Percentiles rank a stretch among this genome's conserved stretches.
Conservation (phyloP, 2,329 filamentous ascomycete genomes). For the Microcyclosporella mali region DNA sequence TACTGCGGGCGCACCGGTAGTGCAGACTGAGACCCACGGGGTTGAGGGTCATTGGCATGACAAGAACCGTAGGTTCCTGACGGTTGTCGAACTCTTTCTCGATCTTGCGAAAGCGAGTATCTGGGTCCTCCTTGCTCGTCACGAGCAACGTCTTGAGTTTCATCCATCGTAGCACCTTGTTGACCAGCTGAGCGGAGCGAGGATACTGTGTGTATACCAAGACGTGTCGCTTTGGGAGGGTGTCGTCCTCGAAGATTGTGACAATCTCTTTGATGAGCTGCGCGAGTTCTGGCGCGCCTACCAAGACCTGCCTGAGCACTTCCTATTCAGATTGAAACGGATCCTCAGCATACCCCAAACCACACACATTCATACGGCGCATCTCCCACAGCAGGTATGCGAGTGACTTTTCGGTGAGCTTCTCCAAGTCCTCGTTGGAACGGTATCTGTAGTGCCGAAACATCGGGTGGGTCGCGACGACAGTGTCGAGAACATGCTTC, state of each 20-base stretch:
- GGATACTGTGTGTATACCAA: neutral
- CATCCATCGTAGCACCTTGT: neutral
- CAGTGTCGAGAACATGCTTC: neutral
- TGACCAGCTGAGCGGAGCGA: neutral
- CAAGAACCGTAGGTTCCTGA: neutral
- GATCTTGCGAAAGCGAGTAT: neutral
- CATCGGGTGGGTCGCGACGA: conserved; percentile 1
- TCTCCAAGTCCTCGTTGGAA: neutral
- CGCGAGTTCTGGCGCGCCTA: neutral
- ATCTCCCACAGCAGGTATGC: neutral
- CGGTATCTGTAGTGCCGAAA: neutral
- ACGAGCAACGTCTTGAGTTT: neutral
- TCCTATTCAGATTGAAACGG: neutral
- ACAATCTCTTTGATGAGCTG: neutral
- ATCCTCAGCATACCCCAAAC: neutral
- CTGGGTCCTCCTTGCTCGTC: neutral
- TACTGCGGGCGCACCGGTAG: neutral
- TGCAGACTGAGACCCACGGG: neutral
- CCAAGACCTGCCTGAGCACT: neutral
- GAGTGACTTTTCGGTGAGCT: neutral
- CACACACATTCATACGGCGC: neutral
- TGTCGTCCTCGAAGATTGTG: too few relatives aligned
- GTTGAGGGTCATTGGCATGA: neutral
- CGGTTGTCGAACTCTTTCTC: neutral
- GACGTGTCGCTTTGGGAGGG: neutral